These are phyloP conservation scores for Puccinia novopanici DNA, from an alignment of 1,284 basidiomycete species.

Conservation along the genomic window DNA sequence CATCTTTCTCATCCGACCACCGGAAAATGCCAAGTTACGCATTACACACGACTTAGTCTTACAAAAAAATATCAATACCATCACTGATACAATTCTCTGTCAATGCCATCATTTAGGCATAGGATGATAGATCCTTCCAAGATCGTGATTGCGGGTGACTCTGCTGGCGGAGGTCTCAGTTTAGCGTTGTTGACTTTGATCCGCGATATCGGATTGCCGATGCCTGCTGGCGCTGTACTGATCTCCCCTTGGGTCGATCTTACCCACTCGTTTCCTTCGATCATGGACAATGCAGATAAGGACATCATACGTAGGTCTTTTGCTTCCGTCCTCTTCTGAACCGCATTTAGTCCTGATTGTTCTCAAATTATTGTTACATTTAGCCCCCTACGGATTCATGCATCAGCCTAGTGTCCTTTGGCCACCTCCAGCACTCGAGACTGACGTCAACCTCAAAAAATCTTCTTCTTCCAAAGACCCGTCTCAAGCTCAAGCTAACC, in stretches of 20 bases:
- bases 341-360: constrained; percentile 54
- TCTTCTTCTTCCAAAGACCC: neutral
- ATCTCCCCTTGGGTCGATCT: constrained; percentile 76
- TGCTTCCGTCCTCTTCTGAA: constrained; percentile 60
- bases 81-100: neutral
- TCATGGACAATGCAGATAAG: constrained; percentile 79
- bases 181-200: constrained; percentile 87
- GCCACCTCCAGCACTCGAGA: constrained; percentile 70
- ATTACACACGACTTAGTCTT: neutral
- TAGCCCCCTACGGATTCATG: constrained; percentile 55
- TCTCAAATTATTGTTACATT: neutral
- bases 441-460: neutral
- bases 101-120: constrained; percentile 62
- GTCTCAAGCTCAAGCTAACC: neutral
- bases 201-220: constrained; percentile 77
- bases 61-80: neutral
- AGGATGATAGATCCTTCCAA: constrained; percentile 76
- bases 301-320: constrained; percentile 66
- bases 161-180: constrained; percentile 86
- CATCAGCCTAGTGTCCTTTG: constrained; percentile 81
- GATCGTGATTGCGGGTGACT: constrained; percentile 86
- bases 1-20: constrained; percentile 73
- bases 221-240: constrained; percentile 71
- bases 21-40: constrained; percentile 64
- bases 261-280: constrained; percentile 89